A percentile compares a stretch with the other conserved stretches of the same genome.
Conservation (phyloP, 164 flowering plant genomes). For the Cinnamomum micranthum region DNA sequence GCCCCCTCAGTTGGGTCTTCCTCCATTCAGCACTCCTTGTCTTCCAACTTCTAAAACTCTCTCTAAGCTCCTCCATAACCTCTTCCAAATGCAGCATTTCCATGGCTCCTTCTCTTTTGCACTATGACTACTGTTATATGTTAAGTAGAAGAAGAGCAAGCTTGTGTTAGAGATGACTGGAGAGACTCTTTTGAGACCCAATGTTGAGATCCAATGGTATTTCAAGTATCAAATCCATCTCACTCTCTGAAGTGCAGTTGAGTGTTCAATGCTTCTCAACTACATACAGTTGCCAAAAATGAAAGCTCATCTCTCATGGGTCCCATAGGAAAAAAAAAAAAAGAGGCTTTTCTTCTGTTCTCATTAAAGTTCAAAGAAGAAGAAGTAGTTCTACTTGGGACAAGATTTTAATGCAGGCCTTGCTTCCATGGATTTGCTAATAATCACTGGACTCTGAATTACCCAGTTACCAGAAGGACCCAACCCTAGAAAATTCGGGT, state of each 20-base stretch:
- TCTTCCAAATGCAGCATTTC: neutral
- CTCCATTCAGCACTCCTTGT: slow-evolving; percentile 62
- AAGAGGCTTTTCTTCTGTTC: neutral
- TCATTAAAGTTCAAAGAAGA: too few species aligned
- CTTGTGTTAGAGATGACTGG: neutral
- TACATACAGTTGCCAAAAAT: neutral
- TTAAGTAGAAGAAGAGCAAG: neutral
- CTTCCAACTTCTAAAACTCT: slow-evolving; percentile 46
- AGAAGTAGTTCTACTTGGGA: too few species aligned
- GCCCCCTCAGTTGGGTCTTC: slow-evolving; percentile 50
- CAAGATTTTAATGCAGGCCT: too few species aligned
- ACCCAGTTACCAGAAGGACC: too few species aligned
- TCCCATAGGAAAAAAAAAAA: neutral
- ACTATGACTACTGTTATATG: neutral
- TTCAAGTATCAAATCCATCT: neutral
- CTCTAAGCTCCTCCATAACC: slow-evolving; percentile 39
- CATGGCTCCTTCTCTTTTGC: neutral
- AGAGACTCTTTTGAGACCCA: neutral
- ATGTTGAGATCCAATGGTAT: neutral
- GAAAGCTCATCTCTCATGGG: neutral
- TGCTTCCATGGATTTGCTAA: too few species aligned
- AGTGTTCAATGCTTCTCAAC: neutral
- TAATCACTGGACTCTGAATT: too few species aligned
- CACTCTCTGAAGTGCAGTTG: neutral
- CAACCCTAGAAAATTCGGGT: too few species aligned